Conservation (phyloP, 495 filamentous ascomycete species). For the Neurospora africana region DNA sequence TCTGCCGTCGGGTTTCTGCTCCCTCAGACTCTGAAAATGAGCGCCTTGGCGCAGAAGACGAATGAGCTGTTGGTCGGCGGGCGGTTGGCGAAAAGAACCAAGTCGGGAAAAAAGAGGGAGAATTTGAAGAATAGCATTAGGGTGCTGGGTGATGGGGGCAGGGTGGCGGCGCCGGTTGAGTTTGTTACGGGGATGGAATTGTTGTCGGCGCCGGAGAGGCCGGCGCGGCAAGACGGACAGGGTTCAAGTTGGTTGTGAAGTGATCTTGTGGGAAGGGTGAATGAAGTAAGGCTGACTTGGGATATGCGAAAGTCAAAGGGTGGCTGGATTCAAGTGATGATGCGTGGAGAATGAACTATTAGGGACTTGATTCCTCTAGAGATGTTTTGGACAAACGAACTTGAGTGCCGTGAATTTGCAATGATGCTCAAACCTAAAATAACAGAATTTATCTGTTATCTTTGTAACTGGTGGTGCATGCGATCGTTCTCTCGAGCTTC, state of each 20-base stretch:
- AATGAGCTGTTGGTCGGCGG: neutral
- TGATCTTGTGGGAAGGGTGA: neutral
- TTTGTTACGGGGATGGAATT: neutral
- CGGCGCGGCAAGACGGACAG: neutral
- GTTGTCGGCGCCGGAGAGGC: neutral
- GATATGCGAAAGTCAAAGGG: too few species aligned
- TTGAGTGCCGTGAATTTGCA: neutral
- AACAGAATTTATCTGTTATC: neutral
- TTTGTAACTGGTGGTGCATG: neutral
- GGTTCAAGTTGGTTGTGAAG: neutral
- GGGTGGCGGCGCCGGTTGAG: neutral
- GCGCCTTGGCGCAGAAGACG: neutral
- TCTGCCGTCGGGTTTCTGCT: neutral
- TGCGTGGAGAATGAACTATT: neutral
- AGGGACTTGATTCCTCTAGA: neutral
- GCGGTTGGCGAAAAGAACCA: neutral
- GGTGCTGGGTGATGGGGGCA: slow-evolving; percentile 2
- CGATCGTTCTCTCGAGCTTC: neutral
- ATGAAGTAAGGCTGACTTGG: too few species aligned
- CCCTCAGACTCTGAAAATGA: neutral
- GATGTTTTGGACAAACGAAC: neutral
- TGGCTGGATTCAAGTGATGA: neutral
- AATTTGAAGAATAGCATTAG: slow-evolving; percentile 9
- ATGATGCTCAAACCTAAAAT: neutral
- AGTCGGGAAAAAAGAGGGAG: slow-evolving; percentile 7